These are phyloP conservation scores for Leptodermis oblonga DNA, from an alignment of 257 asterid species.

Conservation along the genomic window DNA sequence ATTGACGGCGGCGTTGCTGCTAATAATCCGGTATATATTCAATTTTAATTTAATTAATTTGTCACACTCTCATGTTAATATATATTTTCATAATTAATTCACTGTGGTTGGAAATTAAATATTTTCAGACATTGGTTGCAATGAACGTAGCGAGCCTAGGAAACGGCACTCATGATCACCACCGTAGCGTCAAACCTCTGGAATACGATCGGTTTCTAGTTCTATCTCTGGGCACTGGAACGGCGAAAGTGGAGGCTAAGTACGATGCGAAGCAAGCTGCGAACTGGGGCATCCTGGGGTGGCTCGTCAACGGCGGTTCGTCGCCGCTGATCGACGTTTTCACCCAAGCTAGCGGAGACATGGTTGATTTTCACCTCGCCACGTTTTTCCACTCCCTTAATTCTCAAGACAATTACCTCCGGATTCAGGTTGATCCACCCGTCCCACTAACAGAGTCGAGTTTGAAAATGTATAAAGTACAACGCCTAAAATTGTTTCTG, in stretches of 20 bases:
- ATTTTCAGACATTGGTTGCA: not conserved
- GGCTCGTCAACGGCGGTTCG: not conserved
- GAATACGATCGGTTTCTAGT: not conserved
- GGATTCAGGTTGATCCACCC: too few species aligned
- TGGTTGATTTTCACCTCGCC: not conserved
- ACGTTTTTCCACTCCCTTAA: not conserved
- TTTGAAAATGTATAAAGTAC: too few species aligned
- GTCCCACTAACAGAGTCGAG: too few species aligned
- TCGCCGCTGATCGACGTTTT: not conserved
- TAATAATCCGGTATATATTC: conserved; percentile 13
- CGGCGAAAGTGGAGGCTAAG: not conserved
- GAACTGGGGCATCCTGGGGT: not conserved
- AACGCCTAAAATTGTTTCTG: too few species aligned
- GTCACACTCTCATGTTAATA: too few species aligned
- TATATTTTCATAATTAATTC: too few species aligned
- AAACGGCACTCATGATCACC: not conserved
- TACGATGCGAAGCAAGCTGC: not conserved
- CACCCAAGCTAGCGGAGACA: not conserved
- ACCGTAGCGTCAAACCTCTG: too few species aligned
- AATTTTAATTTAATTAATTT: too few species aligned
- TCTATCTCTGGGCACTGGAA: not conserved
- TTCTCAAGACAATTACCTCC: not conserved
- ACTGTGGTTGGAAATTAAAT: too few species aligned
- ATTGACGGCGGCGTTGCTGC: conserved; percentile 3
- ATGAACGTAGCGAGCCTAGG: not conserved